Conservation (phyloP, 176 grass and related monocot species). For the Carex cristatella region DNA sequence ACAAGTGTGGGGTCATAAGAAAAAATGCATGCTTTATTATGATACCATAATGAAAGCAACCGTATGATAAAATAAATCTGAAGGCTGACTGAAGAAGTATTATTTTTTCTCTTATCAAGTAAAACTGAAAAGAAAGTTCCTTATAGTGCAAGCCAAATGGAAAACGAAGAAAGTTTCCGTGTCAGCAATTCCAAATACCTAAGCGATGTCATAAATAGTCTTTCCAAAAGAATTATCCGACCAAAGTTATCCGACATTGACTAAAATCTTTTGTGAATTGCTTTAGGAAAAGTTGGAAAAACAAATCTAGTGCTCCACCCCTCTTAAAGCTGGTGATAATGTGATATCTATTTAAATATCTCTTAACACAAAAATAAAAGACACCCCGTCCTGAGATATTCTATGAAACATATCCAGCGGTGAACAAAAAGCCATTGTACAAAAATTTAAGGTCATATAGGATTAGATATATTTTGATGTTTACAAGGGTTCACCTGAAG, state of each 20-base stretch:
- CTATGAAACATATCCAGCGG: not conserved
- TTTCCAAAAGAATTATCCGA: not conserved
- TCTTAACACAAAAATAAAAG: no score
- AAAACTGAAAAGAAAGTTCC: not conserved
- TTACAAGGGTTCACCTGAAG: slow-evolving; percentile 4
- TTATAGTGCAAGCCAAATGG: not conserved
- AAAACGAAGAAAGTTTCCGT: not conserved
- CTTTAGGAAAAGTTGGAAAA: not conserved
- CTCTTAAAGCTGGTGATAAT: not conserved
- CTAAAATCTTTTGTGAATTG: not conserved
- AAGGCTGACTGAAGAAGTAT: not conserved
- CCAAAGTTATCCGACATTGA: not conserved
- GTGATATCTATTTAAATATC: not conserved
- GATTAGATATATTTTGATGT: not conserved
- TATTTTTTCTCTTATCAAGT: not conserved
- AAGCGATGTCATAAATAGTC: not conserved
- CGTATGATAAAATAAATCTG: not conserved
- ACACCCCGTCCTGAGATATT: not conserved
- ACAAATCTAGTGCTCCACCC: not conserved
- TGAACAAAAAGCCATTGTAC: not conserved
- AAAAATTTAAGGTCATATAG: not conserved
- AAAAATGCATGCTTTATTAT: slow-evolving; percentile 3
- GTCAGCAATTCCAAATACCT: not conserved
- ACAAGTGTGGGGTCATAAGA: not conserved
- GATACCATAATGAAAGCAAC: slow-evolving; percentile 4